Base-by-base conservation (phyloP, 345 rosid species). In the Murraya koenigii region DNA sequence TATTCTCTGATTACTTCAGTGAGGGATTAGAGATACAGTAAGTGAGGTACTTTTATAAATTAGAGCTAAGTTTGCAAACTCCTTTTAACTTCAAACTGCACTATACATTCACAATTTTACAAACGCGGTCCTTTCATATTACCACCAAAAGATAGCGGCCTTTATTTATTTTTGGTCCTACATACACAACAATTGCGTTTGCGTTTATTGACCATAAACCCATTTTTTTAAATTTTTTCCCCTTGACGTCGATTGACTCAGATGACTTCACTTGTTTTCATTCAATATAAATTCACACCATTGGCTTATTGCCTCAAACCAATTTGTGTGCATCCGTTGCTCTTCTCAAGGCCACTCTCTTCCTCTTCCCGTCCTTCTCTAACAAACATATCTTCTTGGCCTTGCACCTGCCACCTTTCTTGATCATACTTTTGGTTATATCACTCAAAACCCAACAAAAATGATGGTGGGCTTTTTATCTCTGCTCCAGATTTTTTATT, bases 391-490 rank as follows among this genome's bases (percentile, higher is more conserved):
- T 44, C 49, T 13, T 44, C 49, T 44, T 3, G 49, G 49, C 15
- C 13, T 14, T 1, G 49, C 4, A 44, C 3, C 49, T 44, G 49
- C 49, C 17, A 14, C 49, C 49, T 44, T 13, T 44, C 49, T 44
- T 3, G 49, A 44, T 44, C 49, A 11, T 17, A 3, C 15, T 4
- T 71, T 35, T 15, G 25, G 13, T 44, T 6, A 30, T 28, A 61
- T 44, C 77, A 28, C 26, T 63, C 69, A 3, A 0, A 44, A 11
- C 1, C 30, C 28, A 0, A 1, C 11, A 49, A 33, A 66, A 52
- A 75, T 75, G 78, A 75, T 54, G 65, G 78, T 75, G 49, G 4
- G 71, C 8, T 22, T 52, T 75, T 75, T 2, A 5, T 30, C 3
- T 44, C 22, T 63, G 22, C 47, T 54, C 19, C 54, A 3, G 23